A percentile compares a stretch with the other conserved stretches of the same genome.
These are phyloP conservation scores for Copromyces sp. DNA, from an alignment of 495 filamentous ascomycete species.

Conservation along the genomic window DNA sequence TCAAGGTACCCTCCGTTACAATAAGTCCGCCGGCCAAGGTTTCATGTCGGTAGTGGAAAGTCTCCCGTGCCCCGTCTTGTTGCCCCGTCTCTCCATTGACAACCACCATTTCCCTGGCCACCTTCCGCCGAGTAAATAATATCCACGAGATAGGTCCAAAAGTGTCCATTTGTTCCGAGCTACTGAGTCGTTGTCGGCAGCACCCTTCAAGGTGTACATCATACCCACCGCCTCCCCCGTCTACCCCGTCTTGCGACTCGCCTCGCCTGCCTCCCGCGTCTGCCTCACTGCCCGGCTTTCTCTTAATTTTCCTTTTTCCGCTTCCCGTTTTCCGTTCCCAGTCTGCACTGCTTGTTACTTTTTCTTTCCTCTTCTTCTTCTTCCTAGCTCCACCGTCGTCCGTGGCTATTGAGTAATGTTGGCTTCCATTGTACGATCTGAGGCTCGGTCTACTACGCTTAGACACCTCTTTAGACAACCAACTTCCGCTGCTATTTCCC, in stretches of 20 bases:
- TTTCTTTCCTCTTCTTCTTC: background rate
- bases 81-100: background rate
- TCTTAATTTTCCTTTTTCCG: background rate
- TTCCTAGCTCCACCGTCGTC: background rate
- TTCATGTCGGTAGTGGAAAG: background rate
- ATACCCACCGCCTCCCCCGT: background rate
- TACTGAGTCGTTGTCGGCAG: background rate
- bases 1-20: background rate
- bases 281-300: background rate
- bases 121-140: background rate
- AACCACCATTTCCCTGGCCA: background rate
- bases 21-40: background rate
- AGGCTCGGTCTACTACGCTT: slow-evolving; percentile 25
- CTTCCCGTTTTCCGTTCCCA: background rate
- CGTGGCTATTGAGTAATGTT: slow-evolving; percentile 16
- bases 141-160: background rate
- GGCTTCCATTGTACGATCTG: slow-evolving; percentile 19
- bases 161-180: background rate
- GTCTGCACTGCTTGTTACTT: background rate
- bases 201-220: background rate
- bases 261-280: background rate
- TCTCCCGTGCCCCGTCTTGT: background rate
- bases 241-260: no score
- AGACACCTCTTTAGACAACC: slow-evolving; percentile 18
- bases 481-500: slow-evolving; percentile 10